phyloP scores from a whole-genome alignment of 352 stramenopile genomes.

The Pythium aphanidermatum region DNA sequence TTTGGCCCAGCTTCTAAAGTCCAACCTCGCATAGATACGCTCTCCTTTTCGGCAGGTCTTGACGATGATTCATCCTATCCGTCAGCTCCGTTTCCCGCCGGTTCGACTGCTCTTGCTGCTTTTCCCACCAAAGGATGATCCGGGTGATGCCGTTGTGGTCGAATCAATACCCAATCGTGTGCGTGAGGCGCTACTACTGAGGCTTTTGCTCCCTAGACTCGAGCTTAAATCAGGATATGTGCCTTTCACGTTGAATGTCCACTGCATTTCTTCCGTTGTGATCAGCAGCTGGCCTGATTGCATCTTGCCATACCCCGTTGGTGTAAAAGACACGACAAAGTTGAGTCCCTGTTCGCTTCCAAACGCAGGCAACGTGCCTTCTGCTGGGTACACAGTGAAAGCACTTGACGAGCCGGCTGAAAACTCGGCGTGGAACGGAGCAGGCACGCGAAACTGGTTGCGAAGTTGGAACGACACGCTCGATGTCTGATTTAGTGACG shows the following conservation, averaged over 20 bases:
- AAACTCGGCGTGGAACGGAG: constrained; percentile 84
- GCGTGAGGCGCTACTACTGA: constrained; percentile 40
- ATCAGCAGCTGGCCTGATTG: constrained; percentile 85
- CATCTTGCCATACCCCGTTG: constrained; percentile 90
- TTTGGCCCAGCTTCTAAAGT: constrained; percentile 17
- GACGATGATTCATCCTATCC: background rate
- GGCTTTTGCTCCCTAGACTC: constrained; percentile 32
- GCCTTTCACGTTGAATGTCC: constrained; percentile 90
- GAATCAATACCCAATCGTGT: constrained; percentile 31
- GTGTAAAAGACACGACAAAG: constrained; percentile 89
- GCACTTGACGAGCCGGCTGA: constrained; percentile 79
- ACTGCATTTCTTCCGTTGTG: constrained; percentile 88
- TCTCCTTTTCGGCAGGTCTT: no score
- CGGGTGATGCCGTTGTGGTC: constrained; percentile 2
- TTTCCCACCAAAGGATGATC: no score
- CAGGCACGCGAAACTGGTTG: constrained; percentile 78
- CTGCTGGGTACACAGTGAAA: constrained; percentile 82
- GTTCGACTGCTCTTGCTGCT: background rate
- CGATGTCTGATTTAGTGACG: constrained; percentile 77
- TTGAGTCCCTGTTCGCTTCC: constrained; percentile 57
- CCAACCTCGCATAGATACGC: constrained; percentile 10
- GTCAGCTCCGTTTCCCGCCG: background rate
- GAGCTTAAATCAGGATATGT: constrained; percentile 65
- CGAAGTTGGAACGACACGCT: constrained; percentile 82
- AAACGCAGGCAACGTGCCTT: constrained; percentile 70